These are phyloP conservation scores for Aristolochia californica DNA, from an alignment of 164 flowering plant species.

Conservation along the genomic window DNA sequence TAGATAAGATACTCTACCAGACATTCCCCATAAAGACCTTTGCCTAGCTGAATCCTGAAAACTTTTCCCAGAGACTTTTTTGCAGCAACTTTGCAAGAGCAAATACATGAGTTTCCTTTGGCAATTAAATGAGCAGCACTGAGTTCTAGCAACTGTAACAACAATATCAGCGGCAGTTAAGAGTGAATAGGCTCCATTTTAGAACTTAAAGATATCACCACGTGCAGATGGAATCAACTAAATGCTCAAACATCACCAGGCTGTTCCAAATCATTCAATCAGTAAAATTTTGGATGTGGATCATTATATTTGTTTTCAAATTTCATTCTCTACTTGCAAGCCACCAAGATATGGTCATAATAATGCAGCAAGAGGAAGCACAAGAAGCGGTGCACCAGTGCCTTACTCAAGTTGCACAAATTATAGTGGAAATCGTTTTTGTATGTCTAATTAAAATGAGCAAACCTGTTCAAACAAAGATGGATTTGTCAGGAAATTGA, in stretches of 20 bases:
- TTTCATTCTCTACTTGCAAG: too few species aligned
- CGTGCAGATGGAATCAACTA: too few species aligned
- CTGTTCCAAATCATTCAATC: too few species aligned
- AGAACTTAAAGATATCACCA: background rate
- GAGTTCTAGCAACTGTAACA: constrained; percentile 46
- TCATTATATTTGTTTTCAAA: too few species aligned
- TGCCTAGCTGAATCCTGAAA: constrained; percentile 62
- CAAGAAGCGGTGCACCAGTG: too few species aligned
- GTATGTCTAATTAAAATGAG: background rate
- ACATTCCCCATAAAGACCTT: constrained; percentile 89
- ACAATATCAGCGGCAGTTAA: background rate
- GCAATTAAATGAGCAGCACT: constrained; percentile 37
- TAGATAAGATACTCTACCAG: constrained; percentile 35
- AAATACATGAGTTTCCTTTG: constrained; percentile 36
- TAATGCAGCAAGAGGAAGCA: too few species aligned
- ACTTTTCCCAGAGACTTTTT: constrained; percentile 43
- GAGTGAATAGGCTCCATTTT: background rate
- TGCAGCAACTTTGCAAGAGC: constrained; percentile 44
- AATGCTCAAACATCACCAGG: too few species aligned
- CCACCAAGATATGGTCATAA: too few species aligned
- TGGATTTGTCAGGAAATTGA: constrained; percentile 76
- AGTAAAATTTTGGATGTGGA: too few species aligned
- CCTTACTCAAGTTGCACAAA: too few species aligned
- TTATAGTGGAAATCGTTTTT: background rate
- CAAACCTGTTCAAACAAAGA: constrained; percentile 72